Conservation (phyloP, 164 flowering plant species). For the Piper longum region DNA sequence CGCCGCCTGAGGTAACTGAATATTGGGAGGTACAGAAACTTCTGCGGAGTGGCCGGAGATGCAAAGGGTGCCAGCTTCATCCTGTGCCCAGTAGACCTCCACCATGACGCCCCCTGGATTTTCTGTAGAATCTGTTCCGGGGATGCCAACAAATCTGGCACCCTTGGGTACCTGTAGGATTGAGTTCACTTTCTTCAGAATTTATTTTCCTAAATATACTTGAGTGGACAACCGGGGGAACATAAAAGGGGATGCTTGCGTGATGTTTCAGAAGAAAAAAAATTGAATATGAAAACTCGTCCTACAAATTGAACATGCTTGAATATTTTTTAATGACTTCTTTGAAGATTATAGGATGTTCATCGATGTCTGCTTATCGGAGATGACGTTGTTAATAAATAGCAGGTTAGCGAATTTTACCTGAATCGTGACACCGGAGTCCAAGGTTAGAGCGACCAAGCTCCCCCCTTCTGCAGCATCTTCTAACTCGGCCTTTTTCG, state of each 20-base stretch:
- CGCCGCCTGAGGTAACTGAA: constrained; percentile 11
- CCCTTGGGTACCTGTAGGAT: constrained; percentile 64
- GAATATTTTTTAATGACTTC: no score
- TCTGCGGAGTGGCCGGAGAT: constrained; percentile 72
- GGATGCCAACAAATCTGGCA: constrained; percentile 69
- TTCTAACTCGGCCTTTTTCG: constrained; percentile 82
- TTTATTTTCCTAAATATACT: no score
- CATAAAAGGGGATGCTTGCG: no score
- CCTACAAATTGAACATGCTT: no score
- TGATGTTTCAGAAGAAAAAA: no score
- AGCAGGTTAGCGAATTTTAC: constrained; percentile 12
- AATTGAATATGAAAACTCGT: no score
- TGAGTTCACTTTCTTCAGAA: not conserved
- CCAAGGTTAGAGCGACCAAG: constrained; percentile 40
- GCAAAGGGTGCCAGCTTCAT: constrained; percentile 66
- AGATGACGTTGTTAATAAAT: no score
- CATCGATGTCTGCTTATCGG: no score
- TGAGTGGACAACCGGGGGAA: no score
- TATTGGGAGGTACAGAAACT: constrained; percentile 43
- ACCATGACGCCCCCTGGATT: constrained; percentile 75
- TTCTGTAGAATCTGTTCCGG: constrained; percentile 60
- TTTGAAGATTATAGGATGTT: no score
- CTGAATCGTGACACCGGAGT: constrained; percentile 51
- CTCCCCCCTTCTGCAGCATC: constrained; percentile 66
- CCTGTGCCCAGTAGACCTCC: constrained; percentile 83